Evolutionary conservation across 2,329 filamentous ascomycete genomes (phyloP), one percentile per base, ranked within the genome.

Genomic region (Penicillium sp.): DNA sequence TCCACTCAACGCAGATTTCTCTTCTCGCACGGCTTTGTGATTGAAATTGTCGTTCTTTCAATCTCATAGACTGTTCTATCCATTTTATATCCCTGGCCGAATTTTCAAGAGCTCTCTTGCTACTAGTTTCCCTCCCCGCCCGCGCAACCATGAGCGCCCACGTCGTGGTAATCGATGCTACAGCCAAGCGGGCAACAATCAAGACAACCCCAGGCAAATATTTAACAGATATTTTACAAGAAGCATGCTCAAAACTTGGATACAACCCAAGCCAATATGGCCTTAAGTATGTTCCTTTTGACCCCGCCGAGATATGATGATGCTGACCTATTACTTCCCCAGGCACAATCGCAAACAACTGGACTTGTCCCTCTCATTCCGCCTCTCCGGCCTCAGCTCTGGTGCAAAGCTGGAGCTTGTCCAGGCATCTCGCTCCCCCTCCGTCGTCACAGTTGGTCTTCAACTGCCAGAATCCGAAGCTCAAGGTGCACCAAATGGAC

Each of bases 351-450:
- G 93, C 75, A 96, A 93, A 70, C 82, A 86, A 33, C 80, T 99
- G 57, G 92, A 97, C 68, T 84, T 99, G 9, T 93, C 92, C 7
- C 83, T 91, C 55, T 89, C 90, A 43, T 91, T 93, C 72, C 88
- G 93, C 48, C 86, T 93, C 27, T 89, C 92, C 5, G 91, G 92
- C 49, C 87, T 99, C 6, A 82, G 84, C 13, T 85, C 90, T 37
- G 95, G 95, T 60, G 93, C 95, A 57, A 96, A 96, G 71, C 86
- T 99, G 57, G 93, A 98, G 71, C 89, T 99, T 49, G 89, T 97
- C 22, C 87, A 91, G 70, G 87, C 89, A 57, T 95, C 93, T 46
- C 90, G 90, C 56, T 95, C 92, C 0, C 89, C 93, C 0, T 88
- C 91, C 1, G 89, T 89, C 48, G 89, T 99, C 55, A 92, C 89